These are phyloP conservation scores for Asterochloris sp. DNA, from an alignment of 139 green algal species.

Conservation along the genomic window DNA sequence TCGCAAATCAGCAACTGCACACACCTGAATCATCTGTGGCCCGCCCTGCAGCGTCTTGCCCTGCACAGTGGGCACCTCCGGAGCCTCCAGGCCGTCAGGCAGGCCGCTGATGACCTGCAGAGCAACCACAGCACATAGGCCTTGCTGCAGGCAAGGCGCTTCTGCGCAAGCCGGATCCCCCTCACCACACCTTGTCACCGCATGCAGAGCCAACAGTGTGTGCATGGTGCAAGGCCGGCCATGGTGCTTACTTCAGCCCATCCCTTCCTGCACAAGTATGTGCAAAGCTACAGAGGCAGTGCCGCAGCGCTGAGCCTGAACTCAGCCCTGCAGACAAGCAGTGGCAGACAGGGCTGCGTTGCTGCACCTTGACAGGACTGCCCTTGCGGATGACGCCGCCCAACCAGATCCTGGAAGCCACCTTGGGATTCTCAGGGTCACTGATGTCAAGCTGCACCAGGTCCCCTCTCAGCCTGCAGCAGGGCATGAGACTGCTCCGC, in stretches of 20 bases:
- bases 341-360: neutral
- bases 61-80: conserved; percentile 42
- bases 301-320: too few relatives aligned
- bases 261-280: neutral
- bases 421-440: conserved; percentile 57
- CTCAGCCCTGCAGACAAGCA: too few relatives aligned
- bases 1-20: too few relatives aligned
- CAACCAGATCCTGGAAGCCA: conserved; percentile 68
- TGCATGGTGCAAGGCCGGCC: too few relatives aligned
- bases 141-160: neutral
- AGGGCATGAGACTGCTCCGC: neutral
- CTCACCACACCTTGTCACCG: too few relatives aligned
- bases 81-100: conserved; percentile 36
- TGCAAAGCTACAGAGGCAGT: neutral
- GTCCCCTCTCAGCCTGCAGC: conserved; percentile 42
- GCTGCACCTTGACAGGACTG: conserved; percentile 46
- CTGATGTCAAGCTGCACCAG: conserved; percentile 77
- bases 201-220: too few relatives aligned
- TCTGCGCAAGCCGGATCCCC: too few relatives aligned
- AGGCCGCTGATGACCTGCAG: conserved; percentile 51
- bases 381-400: conserved; percentile 62
- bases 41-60: conserved; percentile 68
- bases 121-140: neutral
- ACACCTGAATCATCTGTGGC: conserved; percentile 80
- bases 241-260: neutral